Evolutionary conservation across 768 basidiomycete genomes (phyloP), one percentile per base, ranked within the genome.

Genomic region (Pholiota molesta): DNA sequence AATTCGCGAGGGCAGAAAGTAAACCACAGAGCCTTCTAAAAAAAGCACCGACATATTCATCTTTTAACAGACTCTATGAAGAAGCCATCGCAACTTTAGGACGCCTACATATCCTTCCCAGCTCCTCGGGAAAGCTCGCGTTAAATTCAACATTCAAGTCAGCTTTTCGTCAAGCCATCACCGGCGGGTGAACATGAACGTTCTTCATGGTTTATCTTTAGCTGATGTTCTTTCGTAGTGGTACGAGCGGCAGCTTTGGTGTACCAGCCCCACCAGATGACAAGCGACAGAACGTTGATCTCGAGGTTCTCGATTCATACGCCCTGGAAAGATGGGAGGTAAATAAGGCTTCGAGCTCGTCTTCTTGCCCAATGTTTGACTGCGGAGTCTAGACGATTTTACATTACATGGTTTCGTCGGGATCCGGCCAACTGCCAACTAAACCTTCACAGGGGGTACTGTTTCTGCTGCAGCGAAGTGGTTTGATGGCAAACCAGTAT

Each of bases 401-500:
- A 47, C 95, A 98, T 75, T 99, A 93, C 71, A 97, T 99, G 95
- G 97, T 99, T 3, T 95, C 94, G 9, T 97, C 92, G 33, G 92
- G 88, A 13, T 87, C 86, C 29, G 92, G 87, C n/a, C 86, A 91
- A 71, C 78, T 83, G 39, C 86, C 91, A 26, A 77, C 87, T 8
- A 86, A 85, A 71, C 94, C 95, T 6, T 92, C 92, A 0, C 86
- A 87, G 63, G 91, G 89, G 19, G 95, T 99, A 14, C 79, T 97
- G 9, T 90, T 86, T 69, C 82, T 99, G 7, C 81, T 99, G 2
- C 82, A 92, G 68, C 81, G 88, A 42, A 95, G 94, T 72, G 91
- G 91, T 17, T 80, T 99, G 60, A 99, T 99, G 97, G 80, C 83
- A 10, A 85, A 74, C 55, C 83, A 87, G 92, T 93, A 67, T 71